phyloP scores from a whole-genome alignment of 768 basidiomycete genomes.

The Tulasnella sp. region DNA sequence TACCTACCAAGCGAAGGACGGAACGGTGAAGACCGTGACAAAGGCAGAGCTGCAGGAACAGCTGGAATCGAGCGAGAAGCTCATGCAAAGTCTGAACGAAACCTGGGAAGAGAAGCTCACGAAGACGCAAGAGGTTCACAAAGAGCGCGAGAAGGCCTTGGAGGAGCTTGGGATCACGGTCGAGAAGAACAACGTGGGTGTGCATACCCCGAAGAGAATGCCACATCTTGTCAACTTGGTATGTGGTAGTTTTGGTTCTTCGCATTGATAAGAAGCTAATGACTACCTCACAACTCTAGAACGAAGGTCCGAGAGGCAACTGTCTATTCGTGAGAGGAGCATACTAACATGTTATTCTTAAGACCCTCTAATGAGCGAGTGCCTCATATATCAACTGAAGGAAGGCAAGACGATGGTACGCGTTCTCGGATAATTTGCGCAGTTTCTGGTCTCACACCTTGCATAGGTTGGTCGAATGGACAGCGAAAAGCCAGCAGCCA shows the following conservation, averaged over 20 bases:
- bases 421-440: conserved; percentile 30
- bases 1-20: conserved; percentile 88
- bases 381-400: conserved; percentile 89
- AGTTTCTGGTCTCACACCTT: background rate
- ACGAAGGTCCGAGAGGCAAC: conserved; percentile 55
- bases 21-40: conserved; percentile 89
- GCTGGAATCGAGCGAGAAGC: conserved; percentile 89
- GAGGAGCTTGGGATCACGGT: conserved; percentile 98
- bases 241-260: conserved; percentile 39
- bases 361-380: conserved; percentile 98
- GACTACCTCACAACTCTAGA: conserved; percentile 42
- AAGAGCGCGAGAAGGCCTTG: conserved; percentile 93
- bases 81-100: conserved; percentile 89
- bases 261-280: background rate
- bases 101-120: conserved; percentile 95
- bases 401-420: conserved; percentile 71
- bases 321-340: background rate
- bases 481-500: conserved; percentile 74
- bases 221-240: conserved; percentile 92
- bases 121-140: conserved; percentile 91
- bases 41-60: conserved; percentile 98
- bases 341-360: conserved; percentile 30
- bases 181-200: conserved; percentile 93
- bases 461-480: conserved; percentile 83
- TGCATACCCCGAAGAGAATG: conserved; percentile 98